Evolutionary conservation across 2,329 filamentous ascomycete genomes (phyloP).

Genomic region (Immersiporthe knoxdaviesiana): DNA sequence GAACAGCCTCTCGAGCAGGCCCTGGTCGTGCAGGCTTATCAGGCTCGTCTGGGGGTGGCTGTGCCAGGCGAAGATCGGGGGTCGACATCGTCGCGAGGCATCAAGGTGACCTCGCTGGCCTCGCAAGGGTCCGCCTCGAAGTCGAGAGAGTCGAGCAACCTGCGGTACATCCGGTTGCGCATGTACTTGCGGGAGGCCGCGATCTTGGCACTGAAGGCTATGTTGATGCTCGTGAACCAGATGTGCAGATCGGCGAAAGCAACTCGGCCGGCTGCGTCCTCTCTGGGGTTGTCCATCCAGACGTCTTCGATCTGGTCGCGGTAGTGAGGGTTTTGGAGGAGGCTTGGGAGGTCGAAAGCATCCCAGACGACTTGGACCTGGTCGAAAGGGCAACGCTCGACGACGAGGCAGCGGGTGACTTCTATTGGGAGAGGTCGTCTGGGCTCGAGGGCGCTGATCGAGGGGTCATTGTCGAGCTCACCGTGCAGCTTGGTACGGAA

Average conservation of each 20-base stretch:
- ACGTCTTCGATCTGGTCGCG: slow-evolving; percentile 20
- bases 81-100: not conserved
- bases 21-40: not conserved
- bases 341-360: not conserved
- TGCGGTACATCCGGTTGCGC: no score
- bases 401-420: slow-evolving; percentile 14
- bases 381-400: not conserved
- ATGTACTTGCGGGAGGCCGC: not conserved
- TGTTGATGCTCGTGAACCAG: slow-evolving; percentile 18
- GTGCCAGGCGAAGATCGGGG: slow-evolving; percentile 8
- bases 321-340: slow-evolving; percentile 11
- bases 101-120: not conserved
- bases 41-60: slow-evolving; percentile 6
- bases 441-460: not conserved
- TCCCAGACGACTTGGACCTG: not conserved
- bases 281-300: slow-evolving; percentile 14
- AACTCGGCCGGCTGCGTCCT: not conserved
- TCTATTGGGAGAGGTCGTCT: not conserved
- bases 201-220: not conserved
- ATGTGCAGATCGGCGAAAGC: slow-evolving; percentile 12
- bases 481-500: not conserved
- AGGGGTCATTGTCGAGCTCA: not conserved
- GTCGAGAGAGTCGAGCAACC: not conserved
- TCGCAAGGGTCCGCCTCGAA: slow-evolving; percentile 24
- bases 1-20: slow-evolving; percentile 1